Evolutionary conservation across 2,329 filamentous ascomycete species (phyloP).

Genomic region (Alternaria solani): DNA sequence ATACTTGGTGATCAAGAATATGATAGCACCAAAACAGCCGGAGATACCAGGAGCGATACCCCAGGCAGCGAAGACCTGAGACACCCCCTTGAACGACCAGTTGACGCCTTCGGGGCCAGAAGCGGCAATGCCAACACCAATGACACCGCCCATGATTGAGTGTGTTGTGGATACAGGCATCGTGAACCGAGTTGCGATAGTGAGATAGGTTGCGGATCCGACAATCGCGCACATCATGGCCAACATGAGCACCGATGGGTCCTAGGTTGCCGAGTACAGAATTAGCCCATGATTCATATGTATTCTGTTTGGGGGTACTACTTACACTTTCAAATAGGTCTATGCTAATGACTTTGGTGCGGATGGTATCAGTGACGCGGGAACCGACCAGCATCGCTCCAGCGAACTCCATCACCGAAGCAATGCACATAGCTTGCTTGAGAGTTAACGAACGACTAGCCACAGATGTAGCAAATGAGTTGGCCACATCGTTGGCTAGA

Average conservation of each 20-base stretch:
- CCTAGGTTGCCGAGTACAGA: slow-evolving; percentile 10
- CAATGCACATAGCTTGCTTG: slow-evolving; percentile 57
- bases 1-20: slow-evolving; percentile 67
- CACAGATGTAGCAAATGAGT: slow-evolving; percentile 59
- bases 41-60: slow-evolving; percentile 66
- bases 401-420: slow-evolving; percentile 56
- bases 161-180: slow-evolving; percentile 65
- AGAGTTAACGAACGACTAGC: slow-evolving; percentile 58
- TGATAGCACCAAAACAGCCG: slow-evolving; percentile 61
- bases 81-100: slow-evolving; percentile 66
- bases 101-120: slow-evolving; percentile 63
- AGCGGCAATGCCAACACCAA: slow-evolving; percentile 58
- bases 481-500: slow-evolving; percentile 59
- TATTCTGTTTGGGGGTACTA: not conserved
- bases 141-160: slow-evolving; percentile 54
- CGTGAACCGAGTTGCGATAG: slow-evolving; percentile 60
- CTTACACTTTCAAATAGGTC: slow-evolving; percentile 50
- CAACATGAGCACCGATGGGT: slow-evolving; percentile 60
- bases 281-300: not conserved
- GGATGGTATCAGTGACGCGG: slow-evolving; percentile 57
- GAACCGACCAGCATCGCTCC: slow-evolving; percentile 54
- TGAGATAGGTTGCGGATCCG: slow-evolving; percentile 62
- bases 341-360: slow-evolving; percentile 58
- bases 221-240: slow-evolving; percentile 65
- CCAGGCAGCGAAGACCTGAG: slow-evolving; percentile 67